Percentiles rank a stretch among this genome's conserved stretches.
Evolutionary conservation across 805 yeast species (phyloP).

Genomic region (Monosporozyma yasuniensis): DNA sequence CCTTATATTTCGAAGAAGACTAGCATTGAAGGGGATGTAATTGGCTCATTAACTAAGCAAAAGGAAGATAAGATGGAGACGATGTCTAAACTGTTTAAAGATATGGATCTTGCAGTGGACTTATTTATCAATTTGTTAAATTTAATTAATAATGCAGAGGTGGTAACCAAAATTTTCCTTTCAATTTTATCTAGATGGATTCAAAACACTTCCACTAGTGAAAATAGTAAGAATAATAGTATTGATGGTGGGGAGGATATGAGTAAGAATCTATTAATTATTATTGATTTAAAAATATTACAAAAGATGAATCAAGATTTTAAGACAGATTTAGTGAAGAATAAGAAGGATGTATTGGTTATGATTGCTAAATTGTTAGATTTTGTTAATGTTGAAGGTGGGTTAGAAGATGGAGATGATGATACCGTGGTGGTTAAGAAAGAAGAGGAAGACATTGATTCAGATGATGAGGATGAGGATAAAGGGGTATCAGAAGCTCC

Average conservation of each 20-base stretch:
- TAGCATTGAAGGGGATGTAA: neutral
- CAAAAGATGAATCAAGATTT: constrained; percentile 52
- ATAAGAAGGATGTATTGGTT: constrained; percentile 47
- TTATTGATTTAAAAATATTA: constrained; percentile 54
- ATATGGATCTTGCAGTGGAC: constrained; percentile 38
- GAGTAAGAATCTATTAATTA: constrained; percentile 42
- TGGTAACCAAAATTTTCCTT: constrained; percentile 41
- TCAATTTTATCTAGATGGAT: constrained; percentile 56
- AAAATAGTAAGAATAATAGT: neutral
- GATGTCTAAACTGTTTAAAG: constrained; percentile 31
- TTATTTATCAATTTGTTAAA: constrained; percentile 37
- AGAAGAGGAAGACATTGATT: neutral
- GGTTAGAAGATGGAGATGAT: constrained; percentile 18
- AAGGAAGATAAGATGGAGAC: constrained; percentile 5
- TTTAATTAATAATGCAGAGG: constrained; percentile 38
- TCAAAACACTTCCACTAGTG: constrained; percentile 3
- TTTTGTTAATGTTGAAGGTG: constrained; percentile 21
- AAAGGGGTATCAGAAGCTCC: neutral
- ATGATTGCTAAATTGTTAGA: constrained; percentile 38
- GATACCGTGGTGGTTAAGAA: neutral
- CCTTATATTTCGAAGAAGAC: constrained; percentile 22
- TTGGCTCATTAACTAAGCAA: constrained; percentile 4
- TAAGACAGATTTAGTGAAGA: constrained; percentile 38
- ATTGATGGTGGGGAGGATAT: constrained; percentile 1
- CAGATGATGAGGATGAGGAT: constrained; percentile 7